phyloP scores from a whole-genome alignment of 257 asterid species.

The Hygrophila difformis region DNA sequence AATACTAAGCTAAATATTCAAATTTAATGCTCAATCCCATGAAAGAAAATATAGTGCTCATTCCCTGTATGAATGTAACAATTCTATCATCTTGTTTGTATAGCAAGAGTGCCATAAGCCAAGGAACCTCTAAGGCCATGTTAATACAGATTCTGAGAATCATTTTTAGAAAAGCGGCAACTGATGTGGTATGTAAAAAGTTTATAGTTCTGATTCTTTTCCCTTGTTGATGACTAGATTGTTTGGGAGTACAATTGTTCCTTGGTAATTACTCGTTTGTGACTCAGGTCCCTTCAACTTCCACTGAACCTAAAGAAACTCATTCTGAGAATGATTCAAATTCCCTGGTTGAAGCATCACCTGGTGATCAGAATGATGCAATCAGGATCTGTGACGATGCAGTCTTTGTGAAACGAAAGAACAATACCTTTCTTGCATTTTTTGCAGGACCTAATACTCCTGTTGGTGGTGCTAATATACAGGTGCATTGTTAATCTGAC shows the following conservation, averaged over 20 bases:
- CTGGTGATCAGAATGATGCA: constrained; percentile 35
- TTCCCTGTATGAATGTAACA: no score
- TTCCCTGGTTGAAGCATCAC: constrained; percentile 30
- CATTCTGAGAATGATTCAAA: constrained; percentile 33
- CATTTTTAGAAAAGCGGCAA: constrained; percentile 68
- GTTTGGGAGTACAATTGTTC: constrained; percentile 6
- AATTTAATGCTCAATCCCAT: no score
- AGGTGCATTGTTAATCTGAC: constrained; percentile 39
- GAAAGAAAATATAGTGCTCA: no score
- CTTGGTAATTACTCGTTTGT: constrained; percentile 16
- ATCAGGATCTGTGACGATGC: constrained; percentile 32
- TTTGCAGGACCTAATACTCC: constrained; percentile 71
- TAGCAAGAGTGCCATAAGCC: constrained; percentile 97
- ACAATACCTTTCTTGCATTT: constrained; percentile 39
- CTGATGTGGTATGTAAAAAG: constrained; percentile 53
- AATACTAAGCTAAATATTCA: no score
- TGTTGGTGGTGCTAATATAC: constrained; percentile 72
- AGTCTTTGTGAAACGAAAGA: constrained; percentile 30
- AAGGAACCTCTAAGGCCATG: constrained; percentile 95
- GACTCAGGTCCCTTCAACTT: constrained; percentile 45
- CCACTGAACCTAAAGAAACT: constrained; percentile 43
- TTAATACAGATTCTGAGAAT: constrained; percentile 89
- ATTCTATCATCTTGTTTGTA: constrained; percentile 26
- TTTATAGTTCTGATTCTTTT: constrained; percentile 9
- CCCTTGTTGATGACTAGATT: constrained; percentile 12